Evolutionary conservation across 768 basidiomycete species (phyloP).

Genomic region (Mycena rebaudengoi): DNA sequence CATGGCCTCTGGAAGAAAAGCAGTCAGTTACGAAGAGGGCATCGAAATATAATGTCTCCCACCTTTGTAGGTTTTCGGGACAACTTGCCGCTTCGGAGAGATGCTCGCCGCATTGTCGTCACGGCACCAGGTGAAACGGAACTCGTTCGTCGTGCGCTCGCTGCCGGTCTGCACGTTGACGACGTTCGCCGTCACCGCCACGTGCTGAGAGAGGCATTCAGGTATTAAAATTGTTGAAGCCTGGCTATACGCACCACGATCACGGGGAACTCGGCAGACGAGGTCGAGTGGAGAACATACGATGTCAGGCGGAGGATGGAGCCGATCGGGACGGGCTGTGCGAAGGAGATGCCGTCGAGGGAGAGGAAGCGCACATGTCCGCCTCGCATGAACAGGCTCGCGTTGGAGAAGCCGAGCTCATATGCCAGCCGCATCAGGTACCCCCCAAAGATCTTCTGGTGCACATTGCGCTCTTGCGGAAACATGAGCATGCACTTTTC

Average conservation of each 20-base stretch:
- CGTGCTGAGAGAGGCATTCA: slow-evolving; percentile 57
- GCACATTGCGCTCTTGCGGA: slow-evolving; percentile 85
- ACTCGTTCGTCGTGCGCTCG: slow-evolving; percentile 78
- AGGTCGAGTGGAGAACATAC: slow-evolving; percentile 68
- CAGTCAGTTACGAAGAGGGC: slow-evolving; percentile 27
- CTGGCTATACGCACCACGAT: slow-evolving; percentile 59
- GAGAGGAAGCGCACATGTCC: slow-evolving; percentile 76
- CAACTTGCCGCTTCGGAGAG: slow-evolving; percentile 54
- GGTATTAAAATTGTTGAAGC: neutral
- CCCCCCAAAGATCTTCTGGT: slow-evolving; percentile 87
- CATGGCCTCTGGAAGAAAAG: slow-evolving; percentile 73
- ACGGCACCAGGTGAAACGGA: slow-evolving; percentile 76
- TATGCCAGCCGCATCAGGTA: slow-evolving; percentile 73
- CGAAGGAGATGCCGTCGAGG: slow-evolving; percentile 82
- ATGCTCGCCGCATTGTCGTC: slow-evolving; percentile 44
- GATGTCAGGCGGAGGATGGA: slow-evolving; percentile 80
- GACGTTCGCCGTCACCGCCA: slow-evolving; percentile 75
- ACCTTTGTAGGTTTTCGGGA: slow-evolving; percentile 80
- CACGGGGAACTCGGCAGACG: slow-evolving; percentile 57
- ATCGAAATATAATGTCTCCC: slow-evolving; percentile 27
- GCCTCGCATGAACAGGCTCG: slow-evolving; percentile 68
- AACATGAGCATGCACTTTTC: slow-evolving; percentile 83
- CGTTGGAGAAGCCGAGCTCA: slow-evolving; percentile 81
- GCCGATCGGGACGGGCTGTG: slow-evolving; percentile 84
- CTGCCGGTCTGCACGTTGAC: slow-evolving; percentile 71